Conservation (phyloP, 2,329 filamentous ascomycete genomes). For the Teratosphaeria epicoccoides region DNA sequence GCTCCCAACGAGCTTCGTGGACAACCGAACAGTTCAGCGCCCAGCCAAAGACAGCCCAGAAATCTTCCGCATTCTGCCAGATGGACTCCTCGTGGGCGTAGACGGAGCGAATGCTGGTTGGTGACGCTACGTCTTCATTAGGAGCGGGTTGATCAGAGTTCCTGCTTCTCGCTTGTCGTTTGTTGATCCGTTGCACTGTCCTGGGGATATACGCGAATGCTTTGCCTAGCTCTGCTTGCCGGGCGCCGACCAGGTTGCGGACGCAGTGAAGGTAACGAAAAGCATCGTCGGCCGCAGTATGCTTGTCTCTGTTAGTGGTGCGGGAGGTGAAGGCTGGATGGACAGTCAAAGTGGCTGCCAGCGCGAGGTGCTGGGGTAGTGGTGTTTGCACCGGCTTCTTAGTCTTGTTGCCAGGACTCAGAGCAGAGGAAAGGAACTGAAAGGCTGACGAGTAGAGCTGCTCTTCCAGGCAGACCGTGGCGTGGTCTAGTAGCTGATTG, state of each 20-base stretch:
- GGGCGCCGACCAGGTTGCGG: constrained; percentile 53
- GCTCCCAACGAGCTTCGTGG: constrained; percentile 63
- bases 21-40: constrained; percentile 77
- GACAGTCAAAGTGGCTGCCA: constrained; percentile 71
- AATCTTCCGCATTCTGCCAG: constrained; percentile 69
- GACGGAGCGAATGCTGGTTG: constrained; percentile 41
- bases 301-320: constrained; percentile 49
- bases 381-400: constrained; percentile 49
- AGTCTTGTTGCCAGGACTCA: constrained; percentile 42
- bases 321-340: constrained; percentile 73
- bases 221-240: constrained; percentile 57
- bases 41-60: constrained; percentile 87
- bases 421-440: constrained; percentile 52
- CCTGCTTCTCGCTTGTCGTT: constrained; percentile 10
- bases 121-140: not conserved
- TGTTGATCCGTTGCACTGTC: constrained; percentile 5
- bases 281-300: constrained; percentile 55
- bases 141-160: constrained; percentile 19
- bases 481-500: constrained; percentile 54
- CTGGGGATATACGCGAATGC: constrained; percentile 55
- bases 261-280: constrained; percentile 61
- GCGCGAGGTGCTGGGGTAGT: constrained; percentile 59
- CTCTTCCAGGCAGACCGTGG: constrained; percentile 65
- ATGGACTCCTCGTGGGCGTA: constrained; percentile 57
- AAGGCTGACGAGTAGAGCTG: constrained; percentile 42